Conservation (phyloP, 192 early-diverging fungal genomes). For the Coemansia sp. region DNA sequence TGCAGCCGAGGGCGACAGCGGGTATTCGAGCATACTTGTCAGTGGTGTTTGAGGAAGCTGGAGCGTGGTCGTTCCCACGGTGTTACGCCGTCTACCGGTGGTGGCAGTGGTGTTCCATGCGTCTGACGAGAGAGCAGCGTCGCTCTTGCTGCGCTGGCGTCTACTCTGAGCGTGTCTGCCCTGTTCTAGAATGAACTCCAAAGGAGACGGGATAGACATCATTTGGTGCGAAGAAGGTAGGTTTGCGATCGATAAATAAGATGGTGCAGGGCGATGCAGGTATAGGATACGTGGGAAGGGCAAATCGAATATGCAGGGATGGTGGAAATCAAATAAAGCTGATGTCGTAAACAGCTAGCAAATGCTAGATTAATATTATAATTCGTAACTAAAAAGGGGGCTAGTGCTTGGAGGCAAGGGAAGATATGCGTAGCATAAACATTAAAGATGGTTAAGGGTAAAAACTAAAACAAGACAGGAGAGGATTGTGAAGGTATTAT, state of each 20-base stretch:
- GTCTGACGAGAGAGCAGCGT: slow-evolving; percentile 5
- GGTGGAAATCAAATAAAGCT: not conserved
- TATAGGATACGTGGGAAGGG: not conserved
- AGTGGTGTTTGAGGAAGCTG: not conserved
- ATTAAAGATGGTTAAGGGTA: not conserved
- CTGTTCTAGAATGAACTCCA: slow-evolving; percentile 37
- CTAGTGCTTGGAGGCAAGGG: not conserved
- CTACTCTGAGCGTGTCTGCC: slow-evolving; percentile 36
- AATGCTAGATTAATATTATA: not conserved
- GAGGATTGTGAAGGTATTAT: not conserved
- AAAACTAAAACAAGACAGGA: not conserved
- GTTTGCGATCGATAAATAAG: not conserved
- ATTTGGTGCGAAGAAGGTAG: not conserved
- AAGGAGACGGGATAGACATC: slow-evolving; percentile 32
- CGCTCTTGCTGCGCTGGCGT: slow-evolving; percentile 44
- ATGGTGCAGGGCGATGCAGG: not conserved
- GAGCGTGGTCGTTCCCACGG: slow-evolving; percentile 20
- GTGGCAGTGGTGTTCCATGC: not conserved
- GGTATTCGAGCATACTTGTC: not conserved
- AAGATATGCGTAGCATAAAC: not conserved
- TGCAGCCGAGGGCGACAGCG: not conserved
- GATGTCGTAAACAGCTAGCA: not conserved
- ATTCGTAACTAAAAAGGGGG: not conserved
- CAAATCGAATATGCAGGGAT: not conserved
- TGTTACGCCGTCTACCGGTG: slow-evolving; percentile 37